These are phyloP conservation scores for Diaporthe ilicicola DNA, from an alignment of 2,329 filamentous ascomycete species.

Conservation along the genomic window DNA sequence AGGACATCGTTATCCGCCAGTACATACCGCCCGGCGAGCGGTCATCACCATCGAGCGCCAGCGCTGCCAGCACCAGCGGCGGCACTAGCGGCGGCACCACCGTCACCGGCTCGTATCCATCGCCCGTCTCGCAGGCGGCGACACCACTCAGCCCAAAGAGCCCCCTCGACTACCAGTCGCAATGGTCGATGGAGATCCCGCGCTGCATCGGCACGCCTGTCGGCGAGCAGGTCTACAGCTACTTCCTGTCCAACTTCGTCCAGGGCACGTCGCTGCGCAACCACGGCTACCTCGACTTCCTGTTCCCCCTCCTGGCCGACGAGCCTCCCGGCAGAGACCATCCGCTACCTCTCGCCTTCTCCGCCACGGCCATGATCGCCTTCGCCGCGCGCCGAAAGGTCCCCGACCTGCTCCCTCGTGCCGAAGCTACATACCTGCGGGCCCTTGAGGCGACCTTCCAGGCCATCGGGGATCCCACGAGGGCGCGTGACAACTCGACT, in stretches of 20 bases:
- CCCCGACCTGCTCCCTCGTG: constrained; percentile 24
- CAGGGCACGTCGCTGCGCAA: constrained; percentile 28
- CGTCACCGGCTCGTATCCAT: constrained; percentile 24
- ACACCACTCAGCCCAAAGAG: not conserved
- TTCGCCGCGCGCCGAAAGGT: constrained; percentile 32
- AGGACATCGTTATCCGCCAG: constrained; percentile 10
- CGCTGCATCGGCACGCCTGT: constrained; percentile 29
- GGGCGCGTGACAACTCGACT: constrained; percentile 32
- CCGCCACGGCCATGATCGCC: constrained; percentile 33
- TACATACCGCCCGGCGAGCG: constrained; percentile 3
- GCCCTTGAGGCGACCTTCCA: constrained; percentile 30
- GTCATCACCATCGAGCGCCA: not conserved
- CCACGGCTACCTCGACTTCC: constrained; percentile 33
- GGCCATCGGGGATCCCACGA: constrained; percentile 30
- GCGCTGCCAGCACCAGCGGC: not conserved
- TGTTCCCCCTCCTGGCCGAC: constrained; percentile 31
- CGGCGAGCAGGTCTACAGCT: constrained; percentile 33
- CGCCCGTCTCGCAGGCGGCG: constrained; percentile 21
- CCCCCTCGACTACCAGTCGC: constrained; percentile 6
- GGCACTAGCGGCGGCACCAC: not conserved
- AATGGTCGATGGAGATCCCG: constrained; percentile 20
- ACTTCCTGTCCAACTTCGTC: constrained; percentile 32
- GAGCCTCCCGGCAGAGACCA: constrained; percentile 14
- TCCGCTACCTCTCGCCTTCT: constrained; percentile 31
- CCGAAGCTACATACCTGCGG: constrained; percentile 29